Base-by-base conservation (phyloP, 306 rosid genomes). In the Ammopiptanthus mongolicus region DNA sequence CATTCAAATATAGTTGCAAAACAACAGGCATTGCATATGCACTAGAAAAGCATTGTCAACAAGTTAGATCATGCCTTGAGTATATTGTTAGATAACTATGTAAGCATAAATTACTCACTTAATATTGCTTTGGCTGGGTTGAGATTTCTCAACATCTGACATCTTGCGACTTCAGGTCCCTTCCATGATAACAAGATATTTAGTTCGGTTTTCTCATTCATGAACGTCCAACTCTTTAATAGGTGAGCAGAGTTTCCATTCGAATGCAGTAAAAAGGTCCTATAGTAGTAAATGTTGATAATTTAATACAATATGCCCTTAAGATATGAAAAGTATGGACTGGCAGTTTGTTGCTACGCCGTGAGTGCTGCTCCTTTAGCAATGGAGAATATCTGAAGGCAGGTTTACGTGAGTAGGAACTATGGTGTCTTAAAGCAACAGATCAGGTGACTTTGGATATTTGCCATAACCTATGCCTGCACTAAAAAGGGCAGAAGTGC, bases 341-440 rank as follows among this genome's bases (percentile, higher is more conserved):
- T 74, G 6, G 69, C 82, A 93, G 98, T 86, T 82, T 93, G 76
- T 81, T 92, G 86, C 91, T 92, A 62, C 88, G 98, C 7, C 92
- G 98, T 1, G 98, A 92, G 81, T 92, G 98, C 61, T 92, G 98
- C 73, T 92, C 96, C 71, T 92, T 88, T 67, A 88, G 96, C 88
- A 92, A 90, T 70, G 98, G 98, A 80, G 98, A 92, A 76, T 90
- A 90, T 79, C 50, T 92, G 62, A 92, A 90, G 83, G 81, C 90
- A 4, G 98, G 98, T 50, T 82, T 92, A 78, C 87, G 81, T 65
- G 96, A 90, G 79, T 83, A 90, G 86, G 96, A 92, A 76, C 89
- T 84, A 37, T 90, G 98, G 98, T 88, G 92, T 74, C 82, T 75
- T 34, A 88, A 92, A 83, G 87, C 92, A 74, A 86, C 88, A 17